These are phyloP conservation scores for Yamadazyma kanchanaburiensis DNA, from an alignment of 1,139 yeast species.

Conservation along the genomic window DNA sequence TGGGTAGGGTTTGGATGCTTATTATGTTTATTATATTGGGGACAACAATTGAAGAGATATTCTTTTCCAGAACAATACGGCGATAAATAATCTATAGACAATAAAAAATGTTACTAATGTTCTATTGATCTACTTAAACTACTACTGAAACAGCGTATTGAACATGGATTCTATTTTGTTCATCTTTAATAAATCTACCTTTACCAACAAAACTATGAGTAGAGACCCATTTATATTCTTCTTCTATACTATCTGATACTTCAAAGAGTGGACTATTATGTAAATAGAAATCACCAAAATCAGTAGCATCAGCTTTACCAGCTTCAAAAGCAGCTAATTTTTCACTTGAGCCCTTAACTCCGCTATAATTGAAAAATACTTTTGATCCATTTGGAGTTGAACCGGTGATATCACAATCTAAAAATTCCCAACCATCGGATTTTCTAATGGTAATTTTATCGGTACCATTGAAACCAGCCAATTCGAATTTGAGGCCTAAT, in stretches of 20 bases:
- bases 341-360: slow-evolving; percentile 38
- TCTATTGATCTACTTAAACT: slow-evolving; percentile 3
- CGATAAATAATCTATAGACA: no score
- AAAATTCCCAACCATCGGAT: slow-evolving; percentile 26
- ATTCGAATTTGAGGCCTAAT: slow-evolving; percentile 27
- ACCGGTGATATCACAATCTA: slow-evolving; percentile 50
- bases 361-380: slow-evolving; percentile 42
- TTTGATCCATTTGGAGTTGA: slow-evolving; percentile 37
- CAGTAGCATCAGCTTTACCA: slow-evolving; percentile 22
- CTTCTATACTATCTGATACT: slow-evolving; percentile 36
- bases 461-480: slow-evolving; percentile 29
- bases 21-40: slow-evolving; percentile 11
- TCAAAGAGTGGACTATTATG: slow-evolving; percentile 43
- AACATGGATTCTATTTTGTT: slow-evolving; percentile 38
- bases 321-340: slow-evolving; percentile 19
- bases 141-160: slow-evolving; percentile 48
- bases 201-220: slow-evolving; percentile 46
- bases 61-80: no score
- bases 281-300: slow-evolving; percentile 45
- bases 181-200: slow-evolving; percentile 51
- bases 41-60: no score
- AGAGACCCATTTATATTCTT: slow-evolving; percentile 45
- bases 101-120: background rate
- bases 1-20: slow-evolving; percentile 20
- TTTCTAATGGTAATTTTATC: slow-evolving; percentile 43